Conservation (phyloP, 257 asterid species). For the Anisodus acutangulus region DNA sequence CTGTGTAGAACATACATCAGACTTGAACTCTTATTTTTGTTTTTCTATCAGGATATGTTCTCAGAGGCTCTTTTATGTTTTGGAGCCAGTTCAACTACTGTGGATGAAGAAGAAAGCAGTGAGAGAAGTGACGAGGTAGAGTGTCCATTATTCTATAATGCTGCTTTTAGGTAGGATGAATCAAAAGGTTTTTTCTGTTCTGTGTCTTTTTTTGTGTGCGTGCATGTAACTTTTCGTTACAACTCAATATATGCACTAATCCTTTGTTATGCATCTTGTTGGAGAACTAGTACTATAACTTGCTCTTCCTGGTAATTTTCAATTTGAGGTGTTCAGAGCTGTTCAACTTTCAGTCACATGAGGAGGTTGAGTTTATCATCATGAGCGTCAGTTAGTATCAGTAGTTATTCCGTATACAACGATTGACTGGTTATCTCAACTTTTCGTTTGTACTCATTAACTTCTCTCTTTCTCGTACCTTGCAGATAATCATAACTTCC, state of each 20-base stretch:
- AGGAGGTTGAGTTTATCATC: not conserved
- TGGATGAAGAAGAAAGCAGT: slow-evolving; percentile 53
- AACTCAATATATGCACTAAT: not conserved
- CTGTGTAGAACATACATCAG: not conserved
- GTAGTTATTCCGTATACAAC: not conserved
- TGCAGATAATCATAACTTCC: slow-evolving; percentile 71
- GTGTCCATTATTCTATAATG: not conserved
- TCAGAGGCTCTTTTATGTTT: slow-evolving; percentile 87
- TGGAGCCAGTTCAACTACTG: slow-evolving; percentile 84
- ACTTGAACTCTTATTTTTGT: not conserved
- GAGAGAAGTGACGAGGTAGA: slow-evolving; percentile 53
- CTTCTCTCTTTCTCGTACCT: not conserved
- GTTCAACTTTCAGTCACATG: not conserved
- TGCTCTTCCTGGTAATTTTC: not conserved
- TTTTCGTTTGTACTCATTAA: slow-evolving; percentile 12
- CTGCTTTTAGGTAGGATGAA: not conserved
- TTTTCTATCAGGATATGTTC: slow-evolving; percentile 57
- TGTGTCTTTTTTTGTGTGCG: not conserved
- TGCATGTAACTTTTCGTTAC: not conserved
- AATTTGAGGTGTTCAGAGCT: not conserved
- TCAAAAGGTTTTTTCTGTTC: not conserved
- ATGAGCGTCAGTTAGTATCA: not conserved
- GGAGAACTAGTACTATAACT: slow-evolving; percentile 17
- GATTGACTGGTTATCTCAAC: slow-evolving; percentile 25
- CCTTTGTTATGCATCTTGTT: slow-evolving; percentile 21